A percentile compares a stretch with the other conserved stretches of the same genome.
Conservation (phyloP, 1,139 yeast species). For the Geotrichum citri-aurantii region DNA sequence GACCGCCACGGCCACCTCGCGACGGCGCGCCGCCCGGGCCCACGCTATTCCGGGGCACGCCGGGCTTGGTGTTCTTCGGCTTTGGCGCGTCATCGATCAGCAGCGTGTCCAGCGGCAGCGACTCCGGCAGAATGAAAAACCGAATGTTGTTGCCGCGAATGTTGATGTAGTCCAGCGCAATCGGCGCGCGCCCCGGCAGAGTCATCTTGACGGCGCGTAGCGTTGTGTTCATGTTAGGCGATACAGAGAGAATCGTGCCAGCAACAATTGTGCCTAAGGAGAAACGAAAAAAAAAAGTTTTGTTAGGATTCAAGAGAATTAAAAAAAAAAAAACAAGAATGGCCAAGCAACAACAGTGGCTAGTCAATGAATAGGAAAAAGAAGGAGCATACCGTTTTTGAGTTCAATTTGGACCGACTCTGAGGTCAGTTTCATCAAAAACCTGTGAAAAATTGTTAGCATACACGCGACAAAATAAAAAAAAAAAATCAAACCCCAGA, state of each 20-base stretch:
- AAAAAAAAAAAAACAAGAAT: not conserved
- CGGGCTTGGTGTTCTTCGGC: conserved; percentile 32
- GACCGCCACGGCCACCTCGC: conserved; percentile 29
- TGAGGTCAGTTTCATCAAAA: conserved; percentile 78
- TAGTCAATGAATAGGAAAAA: conserved; percentile 11
- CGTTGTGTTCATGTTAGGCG: conserved; percentile 90
- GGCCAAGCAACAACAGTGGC: not conserved
- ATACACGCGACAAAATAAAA: not conserved
- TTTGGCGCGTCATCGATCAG: conserved; percentile 55
- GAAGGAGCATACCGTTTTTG: conserved; percentile 58
- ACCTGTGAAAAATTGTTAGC: conserved; percentile 37
- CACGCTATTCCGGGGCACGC: conserved; percentile 8
- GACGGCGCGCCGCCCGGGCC: conserved; percentile 29
- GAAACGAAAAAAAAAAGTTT: not conserved
- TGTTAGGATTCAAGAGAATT: no score
- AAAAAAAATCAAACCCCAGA: no score
- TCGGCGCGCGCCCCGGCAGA: conserved; percentile 46
- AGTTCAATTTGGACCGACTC: conserved; percentile 90
- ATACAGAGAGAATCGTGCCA: conserved; percentile 71
- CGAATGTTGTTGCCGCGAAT: conserved; percentile 89
- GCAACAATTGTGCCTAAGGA: conserved; percentile 47
- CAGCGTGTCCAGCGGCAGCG: conserved; percentile 72
- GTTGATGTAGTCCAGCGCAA: conserved; percentile 69
- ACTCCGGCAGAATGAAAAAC: conserved; percentile 80
- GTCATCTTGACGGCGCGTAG: conserved; percentile 77